Evolutionary conservation across 2,329 filamentous ascomycete genomes (phyloP).

Genomic region (Colletotrichum karsti): DNA sequence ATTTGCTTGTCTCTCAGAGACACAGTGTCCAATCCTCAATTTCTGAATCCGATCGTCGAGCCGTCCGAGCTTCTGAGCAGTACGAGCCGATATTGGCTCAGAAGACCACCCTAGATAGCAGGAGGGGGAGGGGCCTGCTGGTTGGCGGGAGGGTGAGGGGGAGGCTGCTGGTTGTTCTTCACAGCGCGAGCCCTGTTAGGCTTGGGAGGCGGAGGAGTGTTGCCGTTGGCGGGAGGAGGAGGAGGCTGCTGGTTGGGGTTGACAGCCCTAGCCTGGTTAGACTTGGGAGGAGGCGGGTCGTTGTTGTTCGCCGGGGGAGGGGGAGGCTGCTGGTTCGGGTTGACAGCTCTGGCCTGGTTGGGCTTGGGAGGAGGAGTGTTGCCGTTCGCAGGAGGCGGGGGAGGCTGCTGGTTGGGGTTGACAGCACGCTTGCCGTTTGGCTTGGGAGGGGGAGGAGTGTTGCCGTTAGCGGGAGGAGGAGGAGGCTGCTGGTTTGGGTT

Average conservation of each 20-base stretch:
- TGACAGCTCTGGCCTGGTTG: neutral
- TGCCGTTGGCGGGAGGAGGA: neutral
- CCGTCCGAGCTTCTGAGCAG: neutral
- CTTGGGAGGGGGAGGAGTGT: neutral
- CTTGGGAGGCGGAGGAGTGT: neutral
- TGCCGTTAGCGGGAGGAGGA: neutral
- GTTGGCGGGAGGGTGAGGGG: neutral
- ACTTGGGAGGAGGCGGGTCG: neutral
- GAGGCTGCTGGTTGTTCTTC: neutral
- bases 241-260: neutral
- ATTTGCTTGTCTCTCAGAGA: too few species aligned
- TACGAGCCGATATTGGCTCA: neutral
- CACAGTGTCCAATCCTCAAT: too few species aligned
- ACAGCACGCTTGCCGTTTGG: neutral
- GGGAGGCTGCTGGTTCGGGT: neutral
- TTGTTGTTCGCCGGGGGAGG: neutral
- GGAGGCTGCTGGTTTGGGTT: too few species aligned
- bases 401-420: neutral
- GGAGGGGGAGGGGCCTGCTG: neutral
- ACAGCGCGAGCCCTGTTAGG: neutral
- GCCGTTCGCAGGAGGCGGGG: neutral
- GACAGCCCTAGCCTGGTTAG: neutral
- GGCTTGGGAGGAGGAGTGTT: neutral
- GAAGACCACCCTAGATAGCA: neutral
- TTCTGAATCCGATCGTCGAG: too few species aligned